phyloP scores from a whole-genome alignment of 768 basidiomycete genomes.

The Stropharia rugosoannulata region DNA sequence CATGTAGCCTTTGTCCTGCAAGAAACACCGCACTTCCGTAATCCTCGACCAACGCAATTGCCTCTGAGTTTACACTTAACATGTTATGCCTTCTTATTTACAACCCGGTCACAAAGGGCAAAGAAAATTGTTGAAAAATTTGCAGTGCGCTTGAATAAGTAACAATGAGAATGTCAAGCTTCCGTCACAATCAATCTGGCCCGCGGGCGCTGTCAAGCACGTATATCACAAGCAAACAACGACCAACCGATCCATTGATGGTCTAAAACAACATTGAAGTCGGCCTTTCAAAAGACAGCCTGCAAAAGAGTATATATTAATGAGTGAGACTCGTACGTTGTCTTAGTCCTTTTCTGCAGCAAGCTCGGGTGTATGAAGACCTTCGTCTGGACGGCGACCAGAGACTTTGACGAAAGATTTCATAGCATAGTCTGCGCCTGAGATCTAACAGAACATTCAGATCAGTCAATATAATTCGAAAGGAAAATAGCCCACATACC shows the following conservation, averaged over 20 bases:
- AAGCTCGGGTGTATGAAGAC: slow-evolving; percentile 17
- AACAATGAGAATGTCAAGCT: too few relatives aligned
- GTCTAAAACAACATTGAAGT: slow-evolving; percentile 4
- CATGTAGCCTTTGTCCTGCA: background rate
- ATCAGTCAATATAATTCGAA: background rate
- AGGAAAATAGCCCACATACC: slow-evolving; percentile 41
- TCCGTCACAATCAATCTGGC: too few relatives aligned
- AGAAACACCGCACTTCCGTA: background rate
- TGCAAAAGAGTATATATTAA: background rate
- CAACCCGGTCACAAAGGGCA: too few relatives aligned
- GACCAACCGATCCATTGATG: background rate
- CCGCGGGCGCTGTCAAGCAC: too few relatives aligned
- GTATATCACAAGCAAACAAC: background rate
- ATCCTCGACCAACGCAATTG: background rate
- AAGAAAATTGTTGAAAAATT: too few relatives aligned
- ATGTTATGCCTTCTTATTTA: too few relatives aligned
- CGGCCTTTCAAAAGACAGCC: background rate
- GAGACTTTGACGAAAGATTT: slow-evolving; percentile 63
- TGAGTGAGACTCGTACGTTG: slow-evolving; percentile 10
- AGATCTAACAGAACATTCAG: slow-evolving; percentile 38
- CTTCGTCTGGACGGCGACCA: slow-evolving; percentile 58
- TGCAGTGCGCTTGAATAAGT: too few relatives aligned
- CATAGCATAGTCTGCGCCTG: slow-evolving; percentile 75
- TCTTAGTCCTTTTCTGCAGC: slow-evolving; percentile 19
- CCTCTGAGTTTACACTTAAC: too few relatives aligned